phyloP scores from a whole-genome alignment of 768 basidiomycete species.

The Lactifluus rugatus region DNA sequence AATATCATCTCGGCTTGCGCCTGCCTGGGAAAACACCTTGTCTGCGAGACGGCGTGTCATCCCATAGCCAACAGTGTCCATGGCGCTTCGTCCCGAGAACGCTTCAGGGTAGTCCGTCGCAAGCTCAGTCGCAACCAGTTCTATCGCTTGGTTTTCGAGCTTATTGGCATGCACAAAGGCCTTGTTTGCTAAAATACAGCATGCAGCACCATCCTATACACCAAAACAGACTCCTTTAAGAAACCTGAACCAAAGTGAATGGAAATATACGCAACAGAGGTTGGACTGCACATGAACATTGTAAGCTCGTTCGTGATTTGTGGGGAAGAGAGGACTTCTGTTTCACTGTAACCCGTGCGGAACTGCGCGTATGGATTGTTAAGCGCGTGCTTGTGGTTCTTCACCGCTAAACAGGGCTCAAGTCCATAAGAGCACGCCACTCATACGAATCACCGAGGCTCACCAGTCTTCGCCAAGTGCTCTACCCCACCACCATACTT shows the following conservation, averaged over 20 bases:
- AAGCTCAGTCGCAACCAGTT: conserved; percentile 59
- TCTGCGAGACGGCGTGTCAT: conserved; percentile 67
- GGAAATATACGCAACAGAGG: conserved; percentile 31
- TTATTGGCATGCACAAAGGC: conserved; percentile 61
- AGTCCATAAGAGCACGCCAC: neutral
- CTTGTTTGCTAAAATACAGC: conserved; percentile 70
- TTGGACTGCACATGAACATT: conserved; percentile 83
- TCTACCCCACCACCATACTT: conserved; percentile 60
- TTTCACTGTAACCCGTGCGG: conserved; percentile 62
- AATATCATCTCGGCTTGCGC: conserved; percentile 57
- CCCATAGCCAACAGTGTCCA: conserved; percentile 73
- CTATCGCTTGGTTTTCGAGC: conserved; percentile 81
- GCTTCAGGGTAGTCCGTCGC: conserved; percentile 56
- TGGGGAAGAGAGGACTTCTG: conserved; percentile 55
- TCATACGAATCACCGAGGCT: conserved; percentile 7
- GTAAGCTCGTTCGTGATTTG: conserved; percentile 68
- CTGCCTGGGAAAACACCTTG: conserved; percentile 60
- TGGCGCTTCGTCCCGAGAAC: conserved; percentile 58
- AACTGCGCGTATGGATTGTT: conserved; percentile 87
- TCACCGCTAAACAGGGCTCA: conserved; percentile 42
- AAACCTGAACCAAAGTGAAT: neutral
- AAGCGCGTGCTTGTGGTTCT: conserved; percentile 74
- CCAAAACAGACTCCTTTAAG: neutral
- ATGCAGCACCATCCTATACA: conserved; percentile 60
- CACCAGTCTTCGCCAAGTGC: conserved; percentile 72